Percentiles rank a stretch among this genome's conserved stretches.
phyloP scores from a whole-genome alignment of 2,329 filamentous ascomycete species.

The Fusarium solani-melongenae region DNA sequence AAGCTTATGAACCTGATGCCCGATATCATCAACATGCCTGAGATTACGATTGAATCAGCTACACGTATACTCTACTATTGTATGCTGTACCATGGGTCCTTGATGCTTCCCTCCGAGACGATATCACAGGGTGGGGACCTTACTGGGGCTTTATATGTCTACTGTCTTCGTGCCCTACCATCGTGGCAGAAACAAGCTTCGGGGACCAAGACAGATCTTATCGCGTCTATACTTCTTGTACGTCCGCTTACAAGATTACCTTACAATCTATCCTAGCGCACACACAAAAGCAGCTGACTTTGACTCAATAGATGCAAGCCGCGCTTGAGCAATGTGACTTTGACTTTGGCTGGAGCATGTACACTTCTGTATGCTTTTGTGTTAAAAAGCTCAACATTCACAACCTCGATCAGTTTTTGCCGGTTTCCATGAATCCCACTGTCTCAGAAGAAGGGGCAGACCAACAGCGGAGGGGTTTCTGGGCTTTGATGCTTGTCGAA shows the following conservation, averaged over 20 bases:
- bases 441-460: not conserved
- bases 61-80: not conserved
- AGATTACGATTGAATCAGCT: not conserved
- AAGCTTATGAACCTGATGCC: constrained; percentile 4
- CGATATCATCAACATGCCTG: not conserved
- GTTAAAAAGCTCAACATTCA: not conserved
- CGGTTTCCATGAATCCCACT: not conserved
- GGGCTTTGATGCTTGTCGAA: constrained; percentile 3
- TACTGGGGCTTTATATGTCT: not conserved
- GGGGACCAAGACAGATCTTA: not conserved
- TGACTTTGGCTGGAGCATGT: constrained; percentile 3
- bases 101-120: not conserved
- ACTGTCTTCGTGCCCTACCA: constrained; percentile 1
- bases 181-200: not conserved
- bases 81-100: constrained; percentile 1
- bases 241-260: not conserved
- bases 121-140: not conserved
- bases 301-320: not conserved
- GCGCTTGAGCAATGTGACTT: not conserved
- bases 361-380: not conserved
- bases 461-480: not conserved
- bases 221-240: constrained; percentile 1
- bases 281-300: not conserved
- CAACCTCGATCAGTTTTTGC: not conserved
- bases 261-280: no score